Evolutionary conservation across 2,329 filamentous ascomycete genomes (phyloP).

Genomic region (Ramichloridium luteum): DNA sequence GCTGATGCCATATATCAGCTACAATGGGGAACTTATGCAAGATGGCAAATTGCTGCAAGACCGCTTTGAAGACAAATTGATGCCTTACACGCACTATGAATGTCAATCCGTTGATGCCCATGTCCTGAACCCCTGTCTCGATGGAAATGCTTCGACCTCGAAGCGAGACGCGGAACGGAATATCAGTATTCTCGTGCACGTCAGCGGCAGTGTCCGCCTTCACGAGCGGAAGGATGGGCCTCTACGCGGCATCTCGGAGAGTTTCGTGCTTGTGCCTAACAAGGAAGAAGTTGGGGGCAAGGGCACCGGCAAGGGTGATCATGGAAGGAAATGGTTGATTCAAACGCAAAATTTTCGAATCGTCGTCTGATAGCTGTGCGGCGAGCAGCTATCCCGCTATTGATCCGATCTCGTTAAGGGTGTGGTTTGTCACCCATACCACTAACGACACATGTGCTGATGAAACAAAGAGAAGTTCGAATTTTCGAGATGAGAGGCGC

Average conservation of each 20-base stretch:
- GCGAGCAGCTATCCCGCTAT: too few species aligned
- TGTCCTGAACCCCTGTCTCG: conserved; percentile 51
- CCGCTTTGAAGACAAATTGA: conserved; percentile 52
- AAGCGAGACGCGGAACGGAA: conserved; percentile 40
- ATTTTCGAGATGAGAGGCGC: too few species aligned
- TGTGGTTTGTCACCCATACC: too few species aligned
- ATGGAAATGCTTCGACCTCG: conserved; percentile 16
- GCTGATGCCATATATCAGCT: conserved; percentile 53
- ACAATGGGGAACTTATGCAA: conserved; percentile 61
- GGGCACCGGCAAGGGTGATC: conserved; percentile 21
- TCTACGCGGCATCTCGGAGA: conserved; percentile 64
- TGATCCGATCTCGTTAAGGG: too few species aligned
- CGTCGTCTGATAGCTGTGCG: conserved; percentile 32
- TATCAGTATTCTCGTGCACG: conserved; percentile 59
- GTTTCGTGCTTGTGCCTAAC: conserved; percentile 63
- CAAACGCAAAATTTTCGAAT: conserved; percentile 33
- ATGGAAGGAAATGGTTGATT: conserved; percentile 28
- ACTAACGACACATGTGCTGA: too few species aligned
- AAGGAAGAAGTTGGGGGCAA: conserved; percentile 22
- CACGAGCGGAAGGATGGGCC: conserved; percentile 47
- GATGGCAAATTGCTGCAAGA: conserved; percentile 54
- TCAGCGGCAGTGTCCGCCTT: conserved; percentile 60
- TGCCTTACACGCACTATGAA: conserved; percentile 55
- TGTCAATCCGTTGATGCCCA: conserved; percentile 67
- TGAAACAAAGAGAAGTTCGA: too few species aligned